Percentiles rank a stretch among this genome's conserved stretches.
phyloP scores from a whole-genome alignment of 768 basidiomycete genomes.

The Tulasnella calospora region DNA sequence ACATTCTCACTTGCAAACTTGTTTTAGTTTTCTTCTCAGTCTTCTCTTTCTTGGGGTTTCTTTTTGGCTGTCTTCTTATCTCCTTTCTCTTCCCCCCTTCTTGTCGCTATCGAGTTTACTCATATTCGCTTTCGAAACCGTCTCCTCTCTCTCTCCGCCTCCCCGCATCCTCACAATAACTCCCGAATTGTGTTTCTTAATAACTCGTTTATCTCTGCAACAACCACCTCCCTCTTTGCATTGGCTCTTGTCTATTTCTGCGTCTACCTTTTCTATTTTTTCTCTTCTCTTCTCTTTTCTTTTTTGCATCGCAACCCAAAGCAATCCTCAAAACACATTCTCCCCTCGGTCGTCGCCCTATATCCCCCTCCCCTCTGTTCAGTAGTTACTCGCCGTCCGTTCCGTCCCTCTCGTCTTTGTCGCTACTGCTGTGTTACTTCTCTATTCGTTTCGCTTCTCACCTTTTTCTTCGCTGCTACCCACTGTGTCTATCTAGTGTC shows the following conservation, averaged over 20 bases:
- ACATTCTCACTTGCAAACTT: not conserved
- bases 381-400: not conserved
- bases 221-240: not conserved
- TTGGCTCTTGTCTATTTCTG: not conserved
- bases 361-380: not conserved
- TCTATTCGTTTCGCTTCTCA: not conserved
- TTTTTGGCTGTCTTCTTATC: not conserved
- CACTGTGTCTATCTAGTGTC: slow-evolving; percentile 18
- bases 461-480: slow-evolving; percentile 3
- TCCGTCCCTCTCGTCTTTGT: not conserved
- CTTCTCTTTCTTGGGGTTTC: not conserved
- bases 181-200: not conserved
- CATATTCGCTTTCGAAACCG: not conserved
- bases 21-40: not conserved
- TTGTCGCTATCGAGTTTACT: not conserved
- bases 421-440: slow-evolving; percentile 6
- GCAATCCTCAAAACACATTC: not conserved
- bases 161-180: not conserved
- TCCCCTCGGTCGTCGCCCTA: not conserved
- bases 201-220: not conserved
- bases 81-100: not conserved
- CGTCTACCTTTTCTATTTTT: not conserved
- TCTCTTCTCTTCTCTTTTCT: not conserved
- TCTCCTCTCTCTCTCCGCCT: not conserved
- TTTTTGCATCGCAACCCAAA: slow-evolving; percentile 3